phyloP scores from a whole-genome alignment of 352 stramenopile species.

The Aphanomyces cochlioides region DNA sequence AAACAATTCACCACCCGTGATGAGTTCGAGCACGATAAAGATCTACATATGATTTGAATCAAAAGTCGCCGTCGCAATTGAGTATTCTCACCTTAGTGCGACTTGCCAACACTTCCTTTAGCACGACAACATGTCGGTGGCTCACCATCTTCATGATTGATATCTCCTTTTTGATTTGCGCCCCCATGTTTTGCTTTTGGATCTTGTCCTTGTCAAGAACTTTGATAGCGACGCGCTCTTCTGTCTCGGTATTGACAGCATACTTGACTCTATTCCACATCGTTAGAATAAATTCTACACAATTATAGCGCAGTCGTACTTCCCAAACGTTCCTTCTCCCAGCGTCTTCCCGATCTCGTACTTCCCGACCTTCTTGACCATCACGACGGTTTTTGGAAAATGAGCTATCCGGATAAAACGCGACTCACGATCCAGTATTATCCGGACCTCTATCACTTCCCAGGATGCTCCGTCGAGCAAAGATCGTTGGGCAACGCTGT shows the following conservation, averaged over 20 bases:
- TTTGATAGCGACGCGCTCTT: constrained; percentile 96
- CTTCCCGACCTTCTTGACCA: constrained; percentile 80
- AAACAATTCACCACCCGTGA: constrained; percentile 83
- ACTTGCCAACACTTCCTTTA: constrained; percentile 87
- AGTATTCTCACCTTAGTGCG: constrained; percentile 58
- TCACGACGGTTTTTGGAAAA: constrained; percentile 24
- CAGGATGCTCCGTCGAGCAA: too few species aligned
- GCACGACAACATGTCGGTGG: constrained; percentile 85
- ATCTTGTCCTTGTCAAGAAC: constrained; percentile 98
- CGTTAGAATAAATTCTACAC: background rate
- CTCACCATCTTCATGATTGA: constrained; percentile 98
- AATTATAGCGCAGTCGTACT: constrained; percentile 55
- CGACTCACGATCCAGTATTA: constrained; percentile 4
- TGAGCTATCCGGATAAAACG: constrained; percentile 1
- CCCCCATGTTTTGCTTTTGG: constrained; percentile 97
- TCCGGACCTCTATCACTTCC: background rate
- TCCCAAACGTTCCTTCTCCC: constrained; percentile 96
- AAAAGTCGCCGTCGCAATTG: too few species aligned
- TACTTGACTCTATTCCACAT: constrained; percentile 80
- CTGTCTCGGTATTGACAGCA: constrained; percentile 94
- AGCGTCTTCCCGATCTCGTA: constrained; percentile 96
- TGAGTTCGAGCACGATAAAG: constrained; percentile 92
- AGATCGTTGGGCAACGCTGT: too few species aligned
- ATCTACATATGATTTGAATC: constrained; percentile 50
- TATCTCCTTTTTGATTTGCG: constrained; percentile 98